Base-by-base conservation (phyloP, 2,329 filamentous ascomycete species). In the Exophiala sp. region DNA sequence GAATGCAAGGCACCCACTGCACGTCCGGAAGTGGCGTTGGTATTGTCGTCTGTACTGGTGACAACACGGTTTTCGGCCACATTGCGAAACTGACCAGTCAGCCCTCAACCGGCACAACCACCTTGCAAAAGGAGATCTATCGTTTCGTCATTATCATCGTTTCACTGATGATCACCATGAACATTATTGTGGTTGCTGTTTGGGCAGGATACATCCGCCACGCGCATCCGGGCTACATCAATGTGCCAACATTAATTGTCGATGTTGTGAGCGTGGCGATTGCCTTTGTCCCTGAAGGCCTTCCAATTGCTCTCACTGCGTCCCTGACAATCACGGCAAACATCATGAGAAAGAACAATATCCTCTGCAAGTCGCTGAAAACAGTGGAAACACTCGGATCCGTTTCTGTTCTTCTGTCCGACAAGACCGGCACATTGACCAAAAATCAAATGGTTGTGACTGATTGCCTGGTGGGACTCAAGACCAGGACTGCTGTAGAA, bases 1-100 rank as follows among this genome's bases (percentile, higher is more conserved):
- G 87, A 18, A 76, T 91, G 8, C 87, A 90, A 65, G 87, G 88
- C n/a, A 90, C 88, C 0, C 86, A 91, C 64, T 90, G 87, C 61
- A 82, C 87, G 3, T 84, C 83, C 5, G 88, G 88, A 2, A 83
- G 75, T 18, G 84, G 81, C 47, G 74, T 79, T 11, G 87, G 85
- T 14, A 71, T 91, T 8, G 85, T 89, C 1, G 83, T 91, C 9
- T 58, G 83, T 1, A 91, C 84, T 0, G 87, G 87, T 7, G 85
- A 89, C 65, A 75, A 73, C 11, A 90, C 88, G 0, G 84, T 91
- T 18, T 90, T 91, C 68, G 87, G 88, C 7, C 81, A 84, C 44
- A 88, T 91, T 60, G 87, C 88, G 1, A 83, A 84, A 59, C 72
- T 91, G 47, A 88, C 87, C 0, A 87, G 82, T 47, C 78, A 85